These are phyloP conservation scores for Populus tomentosa DNA, from an alignment of 441 rosid genomes.

Conservation along the genomic window DNA sequence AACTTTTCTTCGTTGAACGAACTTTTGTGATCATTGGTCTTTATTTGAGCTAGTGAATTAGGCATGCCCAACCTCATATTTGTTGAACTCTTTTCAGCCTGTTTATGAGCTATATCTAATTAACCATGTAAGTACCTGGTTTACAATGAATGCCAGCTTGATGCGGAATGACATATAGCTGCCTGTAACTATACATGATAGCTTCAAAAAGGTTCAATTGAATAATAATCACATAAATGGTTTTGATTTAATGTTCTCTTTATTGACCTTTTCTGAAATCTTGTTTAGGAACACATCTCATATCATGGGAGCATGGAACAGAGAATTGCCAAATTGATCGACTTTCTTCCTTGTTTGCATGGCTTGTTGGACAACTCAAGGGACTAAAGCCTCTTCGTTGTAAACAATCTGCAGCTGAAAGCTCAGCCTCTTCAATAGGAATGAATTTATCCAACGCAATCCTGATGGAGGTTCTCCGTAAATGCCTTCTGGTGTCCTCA, in stretches of 20 bases:
- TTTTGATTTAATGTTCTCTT: background rate
- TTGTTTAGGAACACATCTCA: conserved; percentile 24
- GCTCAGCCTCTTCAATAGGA: conserved; percentile 26
- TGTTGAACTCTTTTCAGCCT: background rate
- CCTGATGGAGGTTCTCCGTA: conserved; percentile 47
- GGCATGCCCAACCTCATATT: background rate
- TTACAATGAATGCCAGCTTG: background rate
- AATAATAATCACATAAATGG: background rate
- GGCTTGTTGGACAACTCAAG: conserved; percentile 63
- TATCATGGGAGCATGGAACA: conserved; percentile 23
- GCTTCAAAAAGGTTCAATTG: background rate
- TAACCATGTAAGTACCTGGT: background rate
- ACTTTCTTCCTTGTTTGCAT: conserved; percentile 57
- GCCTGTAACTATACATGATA: background rate
- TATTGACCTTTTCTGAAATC: conserved; percentile 14
- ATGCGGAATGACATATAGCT: background rate
- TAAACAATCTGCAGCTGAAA: conserved; percentile 28
- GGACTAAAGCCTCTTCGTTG: conserved; percentile 36
- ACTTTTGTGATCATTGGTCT: background rate
- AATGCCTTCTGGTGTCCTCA: conserved; percentile 53
- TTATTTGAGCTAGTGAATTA: background rate
- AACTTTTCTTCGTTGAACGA: background rate
- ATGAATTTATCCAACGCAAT: conserved; percentile 32
- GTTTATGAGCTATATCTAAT: background rate
- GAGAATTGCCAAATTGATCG: conserved; percentile 36